phyloP scores from a whole-genome alignment of 331 rosid genomes.

The Telfairia occidentalis region DNA sequence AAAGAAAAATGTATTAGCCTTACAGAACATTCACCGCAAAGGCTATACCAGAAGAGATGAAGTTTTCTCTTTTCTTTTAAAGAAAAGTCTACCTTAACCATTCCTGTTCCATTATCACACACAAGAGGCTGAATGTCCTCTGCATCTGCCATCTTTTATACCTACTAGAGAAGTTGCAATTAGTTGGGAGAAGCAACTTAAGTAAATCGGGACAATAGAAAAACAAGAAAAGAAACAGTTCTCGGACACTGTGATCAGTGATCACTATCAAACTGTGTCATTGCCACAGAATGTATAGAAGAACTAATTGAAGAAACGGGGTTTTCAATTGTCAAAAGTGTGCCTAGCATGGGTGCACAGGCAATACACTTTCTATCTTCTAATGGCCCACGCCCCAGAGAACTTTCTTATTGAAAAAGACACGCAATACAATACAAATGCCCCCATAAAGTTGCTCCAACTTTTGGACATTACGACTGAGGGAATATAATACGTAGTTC shows the following conservation, averaged over 20 bases:
- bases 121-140: slow-evolving; percentile 22
- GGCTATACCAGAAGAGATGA: background rate
- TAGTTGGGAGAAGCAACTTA: background rate
- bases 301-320: background rate
- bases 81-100: slow-evolving; percentile 14
- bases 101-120: slow-evolving; percentile 20
- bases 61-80: background rate
- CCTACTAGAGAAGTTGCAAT: background rate
- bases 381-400: background rate
- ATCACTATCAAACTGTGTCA: background rate
- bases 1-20: background rate
- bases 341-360: background rate
- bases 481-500: background rate
- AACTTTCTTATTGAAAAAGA: background rate
- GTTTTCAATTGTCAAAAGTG: background rate
- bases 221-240: background rate
- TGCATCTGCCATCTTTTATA: slow-evolving; percentile 14
- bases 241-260: background rate
- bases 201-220: background rate
- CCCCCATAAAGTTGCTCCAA: background rate
- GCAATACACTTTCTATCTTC: background rate
- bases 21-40: background rate
- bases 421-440: background rate
- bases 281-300: background rate
- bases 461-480: too few relatives aligned